Base-by-base conservation (phyloP, 345 rosid species). In the Kernera saxatilis region DNA sequence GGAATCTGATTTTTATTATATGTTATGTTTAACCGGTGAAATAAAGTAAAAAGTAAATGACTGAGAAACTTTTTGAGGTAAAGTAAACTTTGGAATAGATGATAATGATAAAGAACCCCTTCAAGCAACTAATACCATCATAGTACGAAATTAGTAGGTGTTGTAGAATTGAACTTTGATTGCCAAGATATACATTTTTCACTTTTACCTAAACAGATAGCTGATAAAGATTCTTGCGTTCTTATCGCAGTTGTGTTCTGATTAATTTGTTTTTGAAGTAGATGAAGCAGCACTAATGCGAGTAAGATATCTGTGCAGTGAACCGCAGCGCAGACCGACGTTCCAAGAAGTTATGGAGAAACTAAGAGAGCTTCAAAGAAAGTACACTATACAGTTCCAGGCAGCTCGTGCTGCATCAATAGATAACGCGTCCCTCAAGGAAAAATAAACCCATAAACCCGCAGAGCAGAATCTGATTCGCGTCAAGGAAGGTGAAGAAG, bases 331-430 rank as follows among this genome's bases (percentile, higher is more conserved):
- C 58, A 87, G 97, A 35, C 96, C 98, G n/a, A 54, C 90, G 2
- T 87, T 93, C 88, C 97, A 86, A 81, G 96, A 89, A 76, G 76
- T 93, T 8, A 74, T 93, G 79, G 91, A 91, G 50, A 91, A 64
- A 79, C 86, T 89, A 50, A 83, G 88, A 79, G 97, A 89, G 80
- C 75, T 91, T 62, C 97, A 89, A 71, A 87, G 93, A 64, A 88
- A 86, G 15, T 83, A 80, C 54, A 65, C 79, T 0, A 70, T 85
- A 67, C 96, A 86, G 74, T 61, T 84, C 18, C 97, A 91, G 60
- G 96, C 93, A 58, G 81, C 95, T 43, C 93, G 94, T 50, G 74
- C 84, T 2, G 70, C 79, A 60, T 75, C 17, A 58, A 76, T 18
- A 86, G 80, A 61, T 82, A 90, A 63, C 33, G 70, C 64, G 58